Evolutionary conservation across 805 yeast genomes (phyloP), one percentile per base, ranked within the genome.

Genomic region (Tanozyma kutaoensis): DNA sequence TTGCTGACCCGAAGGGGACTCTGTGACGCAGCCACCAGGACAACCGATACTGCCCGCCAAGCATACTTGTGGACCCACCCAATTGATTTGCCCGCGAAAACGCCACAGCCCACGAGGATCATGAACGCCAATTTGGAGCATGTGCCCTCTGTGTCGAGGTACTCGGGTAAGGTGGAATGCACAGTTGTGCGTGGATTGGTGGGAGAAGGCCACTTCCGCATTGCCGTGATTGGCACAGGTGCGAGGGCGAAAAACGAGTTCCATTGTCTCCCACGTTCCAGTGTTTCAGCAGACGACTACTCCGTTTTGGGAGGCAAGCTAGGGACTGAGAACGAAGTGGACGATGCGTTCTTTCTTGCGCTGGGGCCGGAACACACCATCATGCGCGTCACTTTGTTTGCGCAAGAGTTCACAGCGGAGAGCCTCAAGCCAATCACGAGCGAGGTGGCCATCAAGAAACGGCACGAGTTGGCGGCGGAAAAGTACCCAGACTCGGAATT

Each of bases 371-470:
- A 30, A 19, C 38, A 37, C 35, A 58, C 52, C 25, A 38, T 53
- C 8, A 29, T 78, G 12, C 47, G 77, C 32, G 61, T 75, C 11
- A 69, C 71, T 35, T 50, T 77, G 0, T 66, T 60, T 24, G 47
- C 52, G 11, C 64, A 69, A 1, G 74, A 71, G 33, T 65, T 82
- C 34, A 34, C 55, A 4, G 35, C 37, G 1, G 60, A 55, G 1
- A 77, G 76, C 26, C 47, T 68, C 19, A 43, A 42, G 3, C 59
- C 66, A 3, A 21, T 56, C 10, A 66, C 67, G 34, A 66, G 68
- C 18, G 50, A 53, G 3, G 65, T 56, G 2, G 57, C 57, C 11
- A 76, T 84, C 24, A 57, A 55, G 25, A 43, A 50, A 5, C 58
- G 93, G 37, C 71, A 8, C 20, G 9, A 21, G 12, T 12, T 21